phyloP scores from a whole-genome alignment of 768 basidiomycete species.

The Roridomyces roridus region DNA sequence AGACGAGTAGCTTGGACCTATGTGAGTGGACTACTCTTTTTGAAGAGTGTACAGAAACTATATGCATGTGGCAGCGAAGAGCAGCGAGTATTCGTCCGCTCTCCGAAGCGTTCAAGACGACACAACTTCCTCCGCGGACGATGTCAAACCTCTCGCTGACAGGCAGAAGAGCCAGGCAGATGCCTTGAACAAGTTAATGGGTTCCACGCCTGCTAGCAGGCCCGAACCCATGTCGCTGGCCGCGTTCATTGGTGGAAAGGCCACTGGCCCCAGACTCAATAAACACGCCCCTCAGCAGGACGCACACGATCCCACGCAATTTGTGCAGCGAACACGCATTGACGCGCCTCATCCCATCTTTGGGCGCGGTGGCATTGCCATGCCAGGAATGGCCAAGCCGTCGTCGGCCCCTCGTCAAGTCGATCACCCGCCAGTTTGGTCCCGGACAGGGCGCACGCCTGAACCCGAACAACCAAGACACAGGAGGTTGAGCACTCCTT shows the following conservation, averaged over 20 bases:
- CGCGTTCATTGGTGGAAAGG: slow-evolving; percentile 81
- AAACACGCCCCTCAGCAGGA: slow-evolving; percentile 76
- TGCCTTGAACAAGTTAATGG: slow-evolving; percentile 53
- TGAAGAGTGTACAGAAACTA: background rate
- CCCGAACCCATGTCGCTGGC: slow-evolving; percentile 73
- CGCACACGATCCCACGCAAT: slow-evolving; percentile 66
- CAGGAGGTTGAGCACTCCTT: slow-evolving; percentile 42
- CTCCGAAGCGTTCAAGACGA: slow-evolving; percentile 31
- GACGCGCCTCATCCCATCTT: slow-evolving; percentile 76
- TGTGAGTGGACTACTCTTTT: slow-evolving; percentile 45
- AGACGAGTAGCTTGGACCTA: slow-evolving; percentile 46
- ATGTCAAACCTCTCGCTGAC: slow-evolving; percentile 31
- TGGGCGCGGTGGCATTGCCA: slow-evolving; percentile 74
- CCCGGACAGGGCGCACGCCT: slow-evolving; percentile 20
- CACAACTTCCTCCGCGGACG: slow-evolving; percentile 12
- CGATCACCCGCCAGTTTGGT: slow-evolving; percentile 1
- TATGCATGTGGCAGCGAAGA: slow-evolving; percentile 19
- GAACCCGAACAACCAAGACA: slow-evolving; percentile 18
- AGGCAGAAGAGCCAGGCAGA: slow-evolving; percentile 51
- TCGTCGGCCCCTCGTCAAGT: slow-evolving; percentile 6
- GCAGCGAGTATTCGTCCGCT: slow-evolving; percentile 29
- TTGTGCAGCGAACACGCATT: slow-evolving; percentile 62
- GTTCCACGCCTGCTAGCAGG: slow-evolving; percentile 32
- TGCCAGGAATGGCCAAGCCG: slow-evolving; percentile 71
- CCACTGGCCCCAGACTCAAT: slow-evolving; percentile 75